phyloP scores from a whole-genome alignment of 768 basidiomycete genomes.

The Leccinum disarticulatum region DNA sequence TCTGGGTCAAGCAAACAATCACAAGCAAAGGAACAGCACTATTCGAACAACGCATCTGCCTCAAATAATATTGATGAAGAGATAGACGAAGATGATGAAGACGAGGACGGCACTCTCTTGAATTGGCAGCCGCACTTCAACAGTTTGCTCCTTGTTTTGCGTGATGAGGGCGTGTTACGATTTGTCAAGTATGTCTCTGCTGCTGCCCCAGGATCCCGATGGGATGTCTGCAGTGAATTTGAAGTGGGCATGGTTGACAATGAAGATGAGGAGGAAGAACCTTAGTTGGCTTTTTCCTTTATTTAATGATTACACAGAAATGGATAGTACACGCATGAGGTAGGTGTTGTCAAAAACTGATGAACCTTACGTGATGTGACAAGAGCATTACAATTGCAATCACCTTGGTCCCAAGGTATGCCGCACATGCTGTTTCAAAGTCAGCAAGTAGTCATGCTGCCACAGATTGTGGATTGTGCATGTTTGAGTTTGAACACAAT shows the following conservation, averaged over 20 bases:
- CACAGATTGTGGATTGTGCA: too few relatives aligned
- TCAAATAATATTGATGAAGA: conserved; percentile 11
- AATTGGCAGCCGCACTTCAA: conserved; percentile 92
- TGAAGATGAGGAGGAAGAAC: conserved; percentile 37
- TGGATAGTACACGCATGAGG: too few relatives aligned
- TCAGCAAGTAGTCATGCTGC: too few relatives aligned
- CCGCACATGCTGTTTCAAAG: too few relatives aligned
- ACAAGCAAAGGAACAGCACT: conserved; percentile 17
- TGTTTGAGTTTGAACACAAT: too few relatives aligned
- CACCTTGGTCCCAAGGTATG: too few relatives aligned
- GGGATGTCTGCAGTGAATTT: conserved; percentile 93
- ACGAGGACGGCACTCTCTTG: conserved; percentile 74
- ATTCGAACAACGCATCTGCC: conserved; percentile 17
- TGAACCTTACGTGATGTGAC: too few relatives aligned
- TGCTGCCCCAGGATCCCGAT: conserved; percentile 84
- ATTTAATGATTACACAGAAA: too few relatives aligned
- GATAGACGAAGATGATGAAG: conserved; percentile 37
- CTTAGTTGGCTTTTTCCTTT: conserved; percentile 1
- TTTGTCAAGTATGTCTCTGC: conserved; percentile 96
- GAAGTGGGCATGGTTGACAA: conserved; percentile 81
- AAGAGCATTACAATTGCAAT: too few relatives aligned
- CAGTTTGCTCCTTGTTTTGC: conserved; percentile 79
- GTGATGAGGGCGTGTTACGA: conserved; percentile 90
- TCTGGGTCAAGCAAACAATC: conserved; percentile 46
- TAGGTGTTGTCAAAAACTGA: too few relatives aligned